Base-by-base conservation (phyloP, 2,329 filamentous ascomycete species). In the Phialophora tarda region DNA sequence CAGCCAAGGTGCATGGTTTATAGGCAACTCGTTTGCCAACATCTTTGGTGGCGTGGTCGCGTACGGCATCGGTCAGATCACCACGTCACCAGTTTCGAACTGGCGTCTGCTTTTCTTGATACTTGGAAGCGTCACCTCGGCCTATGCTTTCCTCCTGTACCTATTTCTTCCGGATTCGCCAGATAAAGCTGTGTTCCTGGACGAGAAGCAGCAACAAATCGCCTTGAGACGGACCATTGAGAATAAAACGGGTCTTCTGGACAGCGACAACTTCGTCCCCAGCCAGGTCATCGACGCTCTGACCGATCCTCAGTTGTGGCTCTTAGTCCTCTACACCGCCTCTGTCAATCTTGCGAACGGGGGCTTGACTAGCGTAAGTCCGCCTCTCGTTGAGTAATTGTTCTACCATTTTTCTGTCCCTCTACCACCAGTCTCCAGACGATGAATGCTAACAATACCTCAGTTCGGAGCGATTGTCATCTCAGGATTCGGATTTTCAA, bases 231-330 rank as follows among this genome's bases (percentile, higher is more conserved):
- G 85, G 28, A 81, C 86, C 0, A 77, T 81, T 0, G 75, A 74
- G 4, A 86, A 87, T 69, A 75, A 79, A n/a, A 81, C 83, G 63
- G 85, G 85, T 1, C 79, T 86, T 56, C 84, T 59, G 24, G 64
- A 85, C 73, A 86, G 83, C 68, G 77, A 78, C 11, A 76, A 82
- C 24, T 82, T 82, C 73, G 79, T 81, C 57, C 74, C 71, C 74
- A 76, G 79, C 34, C 82, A 83, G 72, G 78, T 81, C 4, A 75
- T 77, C 64, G 82, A 86, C 72, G 82, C 82, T 0, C 72, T 82
- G 1, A 55, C 74, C 4, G 86, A 88, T 70, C 80, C 84, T 0
- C 87, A 88, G 75, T 84, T 84, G 0, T 88, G 85, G 85, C 77
- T 87, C 21, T 71, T 88, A 6, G 85, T 86, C 63, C 68, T 86